Evolutionary conservation across 805 yeast genomes (phyloP).

Genomic region (Teunomyces stri): DNA sequence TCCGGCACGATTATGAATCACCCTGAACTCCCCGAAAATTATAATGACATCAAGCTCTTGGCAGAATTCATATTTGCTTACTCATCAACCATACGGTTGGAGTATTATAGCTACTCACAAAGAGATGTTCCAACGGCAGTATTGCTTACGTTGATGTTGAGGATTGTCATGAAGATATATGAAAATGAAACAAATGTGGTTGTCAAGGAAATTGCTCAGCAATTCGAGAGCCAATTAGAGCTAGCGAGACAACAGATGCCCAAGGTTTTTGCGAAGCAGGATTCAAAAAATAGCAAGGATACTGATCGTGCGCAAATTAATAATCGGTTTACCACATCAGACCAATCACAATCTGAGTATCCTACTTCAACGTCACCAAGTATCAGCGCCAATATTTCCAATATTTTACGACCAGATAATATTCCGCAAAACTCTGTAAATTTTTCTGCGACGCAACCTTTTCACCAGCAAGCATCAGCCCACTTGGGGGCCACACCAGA

Average conservation of each 20-base stretch:
- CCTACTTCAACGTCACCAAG: neutral
- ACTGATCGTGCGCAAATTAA: neutral
- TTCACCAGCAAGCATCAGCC: neutral
- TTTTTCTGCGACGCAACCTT: neutral
- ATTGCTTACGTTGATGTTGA: conserved; percentile 17
- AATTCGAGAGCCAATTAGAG: conserved; percentile 14
- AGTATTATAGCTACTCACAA: conserved; percentile 1
- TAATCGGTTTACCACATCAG: neutral
- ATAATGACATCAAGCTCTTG: conserved; percentile 29
- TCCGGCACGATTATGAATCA: conserved; percentile 22
- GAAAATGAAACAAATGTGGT: conserved; percentile 11
- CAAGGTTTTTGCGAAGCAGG: neutral
- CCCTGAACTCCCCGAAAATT: conserved; percentile 25
- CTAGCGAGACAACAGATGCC: neutral
- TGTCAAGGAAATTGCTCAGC: conserved; percentile 10
- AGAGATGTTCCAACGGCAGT: conserved; percentile 12
- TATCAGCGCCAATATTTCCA: neutral
- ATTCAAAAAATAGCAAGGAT: neutral
- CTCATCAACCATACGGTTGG: conserved; percentile 7
- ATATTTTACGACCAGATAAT: neutral
- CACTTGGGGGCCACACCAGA: neutral
- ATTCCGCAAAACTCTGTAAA: neutral
- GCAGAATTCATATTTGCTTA: conserved; percentile 20
- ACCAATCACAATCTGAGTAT: neutral
- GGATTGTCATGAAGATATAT: conserved; percentile 15